Evolutionary conservation across 306 rosid genomes (phyloP).

Genomic region (Lathyrus tuberosus): DNA sequence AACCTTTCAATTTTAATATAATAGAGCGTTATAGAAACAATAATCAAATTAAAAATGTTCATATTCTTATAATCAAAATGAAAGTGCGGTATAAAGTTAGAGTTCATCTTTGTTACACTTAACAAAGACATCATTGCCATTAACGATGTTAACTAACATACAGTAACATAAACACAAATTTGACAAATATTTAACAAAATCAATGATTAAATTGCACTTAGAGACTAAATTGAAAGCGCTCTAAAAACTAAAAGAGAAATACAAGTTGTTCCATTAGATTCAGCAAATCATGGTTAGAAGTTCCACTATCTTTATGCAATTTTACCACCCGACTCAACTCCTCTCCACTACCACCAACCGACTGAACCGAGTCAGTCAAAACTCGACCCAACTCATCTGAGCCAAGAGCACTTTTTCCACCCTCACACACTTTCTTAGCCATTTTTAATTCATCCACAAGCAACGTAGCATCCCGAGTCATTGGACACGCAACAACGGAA

Average conservation of each 20-base stretch:
- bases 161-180: too few relatives aligned
- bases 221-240: too few relatives aligned
- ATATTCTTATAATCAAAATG: too few relatives aligned
- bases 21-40: too few relatives aligned
- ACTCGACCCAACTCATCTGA: constrained; percentile 29
- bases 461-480: constrained; percentile 46
- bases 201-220: too few relatives aligned
- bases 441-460: constrained; percentile 47
- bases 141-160: too few relatives aligned
- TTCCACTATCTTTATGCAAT: constrained; percentile 41
- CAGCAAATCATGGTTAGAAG: constrained; percentile 38
- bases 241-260: neutral
- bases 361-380: constrained; percentile 44
- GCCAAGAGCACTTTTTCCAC: constrained; percentile 22
- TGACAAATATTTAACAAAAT: too few relatives aligned
- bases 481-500: constrained; percentile 52
- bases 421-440: constrained; percentile 45
- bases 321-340: neutral
- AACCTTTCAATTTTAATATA: too few relatives aligned
- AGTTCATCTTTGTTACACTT: too few relatives aligned
- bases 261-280: neutral
- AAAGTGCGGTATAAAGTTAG: too few relatives aligned
- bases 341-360: constrained; percentile 13
- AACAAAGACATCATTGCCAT: too few relatives aligned
- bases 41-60: too few relatives aligned